Evolutionary conservation across 306 rosid species (phyloP), one percentile per base, ranked within the genome.

Genomic region (Citrullus colocynthis): DNA sequence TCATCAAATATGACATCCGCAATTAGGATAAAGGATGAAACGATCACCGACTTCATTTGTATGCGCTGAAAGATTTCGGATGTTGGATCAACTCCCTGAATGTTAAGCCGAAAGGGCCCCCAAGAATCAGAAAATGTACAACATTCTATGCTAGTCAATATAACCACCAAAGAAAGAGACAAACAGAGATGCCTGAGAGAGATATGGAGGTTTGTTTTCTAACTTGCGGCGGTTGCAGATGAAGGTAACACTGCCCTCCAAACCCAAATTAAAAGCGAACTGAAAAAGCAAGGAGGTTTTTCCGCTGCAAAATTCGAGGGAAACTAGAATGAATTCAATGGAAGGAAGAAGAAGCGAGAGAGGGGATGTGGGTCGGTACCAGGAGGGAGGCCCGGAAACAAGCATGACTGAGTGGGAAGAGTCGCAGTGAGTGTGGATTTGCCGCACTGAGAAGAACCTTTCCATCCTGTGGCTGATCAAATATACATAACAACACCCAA

Each of bases 351-450:
- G 44, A 42, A 62, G 11, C 63, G 30, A 74, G 20, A 72, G 1
- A 66, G 57, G 67, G 6, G 41, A 42, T 72, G 11, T 24, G 55
- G 18, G 32, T 17, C 58, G 14, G 72, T 69, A 92, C 93, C 86
- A 86, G 77, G 96, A 89, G 88, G 96, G 92, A 82, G 97, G 97
- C 24, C 98, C 98, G 1, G 96, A 92, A 36, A 94, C 88, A 79
- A 94, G 95, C 80, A 48, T 58, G 0, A 90, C 58, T 74, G 74
- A 76, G 58, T 81, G 83, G 56, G 80, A 67, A 6, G 80, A 73
- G 44, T 81, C 37, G 65, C 32, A 55, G 51, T 79, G 58, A 65
- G 77, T 54, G 12, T 48, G 60, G 62, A 61, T 71, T 81, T 79
- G 81, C 80, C 72, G 78, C 4, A 18, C 87, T 24, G 81, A 84